A percentile compares a stretch with the other conserved stretches of the same genome.
Conservation (phyloP, 306 rosid genomes). For the Cicer arietinum region DNA sequence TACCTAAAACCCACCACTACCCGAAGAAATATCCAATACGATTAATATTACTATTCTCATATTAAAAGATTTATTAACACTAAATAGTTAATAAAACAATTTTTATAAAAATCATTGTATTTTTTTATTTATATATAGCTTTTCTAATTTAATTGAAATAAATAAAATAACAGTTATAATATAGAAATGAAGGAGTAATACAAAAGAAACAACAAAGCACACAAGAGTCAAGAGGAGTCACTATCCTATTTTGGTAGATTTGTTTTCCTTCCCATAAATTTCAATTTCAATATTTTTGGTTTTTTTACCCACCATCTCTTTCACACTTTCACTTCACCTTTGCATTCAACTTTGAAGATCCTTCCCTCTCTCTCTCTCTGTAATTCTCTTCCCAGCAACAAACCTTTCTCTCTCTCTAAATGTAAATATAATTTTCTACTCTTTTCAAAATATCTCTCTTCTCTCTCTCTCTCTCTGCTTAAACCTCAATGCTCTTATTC, state of each 20-base stretch:
- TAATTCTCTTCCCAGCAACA: slow-evolving; percentile 36
- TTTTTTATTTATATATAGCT: no score
- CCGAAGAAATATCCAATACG: no score
- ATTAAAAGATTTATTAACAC: no score
- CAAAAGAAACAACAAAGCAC: slow-evolving; percentile 19
- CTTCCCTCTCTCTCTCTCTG: slow-evolving; percentile 23
- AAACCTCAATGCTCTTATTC: slow-evolving; percentile 47
- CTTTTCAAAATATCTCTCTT: slow-evolving; percentile 43
- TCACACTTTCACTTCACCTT: slow-evolving; percentile 29
- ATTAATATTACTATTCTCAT: no score
- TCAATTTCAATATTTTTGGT: background rate
- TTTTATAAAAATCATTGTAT: no score
- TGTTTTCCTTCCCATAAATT: background rate
- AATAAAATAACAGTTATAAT: no score
- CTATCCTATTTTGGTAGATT: slow-evolving; percentile 36
- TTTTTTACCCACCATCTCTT: background rate
- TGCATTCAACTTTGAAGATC: slow-evolving; percentile 13
- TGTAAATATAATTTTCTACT: slow-evolving; percentile 53
- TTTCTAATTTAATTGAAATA: no score
- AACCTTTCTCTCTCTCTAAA: background rate
- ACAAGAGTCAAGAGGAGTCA: slow-evolving; percentile 36
- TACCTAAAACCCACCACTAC: no score
- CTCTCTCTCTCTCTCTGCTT: slow-evolving; percentile 35
- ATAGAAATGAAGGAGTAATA: background rate
- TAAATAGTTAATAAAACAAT: no score